These are phyloP conservation scores for Phoenix roebelenii DNA, from an alignment of 176 grass and related monocot genomes.

Conservation along the genomic window DNA sequence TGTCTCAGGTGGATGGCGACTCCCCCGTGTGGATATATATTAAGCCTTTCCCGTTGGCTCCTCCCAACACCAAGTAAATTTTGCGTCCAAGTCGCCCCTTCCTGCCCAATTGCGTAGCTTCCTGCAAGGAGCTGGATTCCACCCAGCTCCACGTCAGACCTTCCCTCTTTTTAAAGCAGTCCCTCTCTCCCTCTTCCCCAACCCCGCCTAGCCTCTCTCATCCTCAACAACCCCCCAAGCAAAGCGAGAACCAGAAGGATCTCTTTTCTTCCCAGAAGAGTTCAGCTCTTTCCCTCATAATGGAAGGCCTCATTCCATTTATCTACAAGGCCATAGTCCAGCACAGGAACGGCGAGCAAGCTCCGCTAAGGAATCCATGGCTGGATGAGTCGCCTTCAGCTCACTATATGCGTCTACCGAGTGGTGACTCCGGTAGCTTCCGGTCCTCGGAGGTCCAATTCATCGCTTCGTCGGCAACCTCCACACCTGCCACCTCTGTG, in stretches of 20 bases:
- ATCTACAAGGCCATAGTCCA: constrained; percentile 66
- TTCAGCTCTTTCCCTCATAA: not conserved
- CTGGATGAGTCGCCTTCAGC: not conserved
- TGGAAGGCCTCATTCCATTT: constrained; percentile 54
- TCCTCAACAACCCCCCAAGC: no score
- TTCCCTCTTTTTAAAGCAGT: constrained; percentile 48
- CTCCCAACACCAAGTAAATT: constrained; percentile 36
- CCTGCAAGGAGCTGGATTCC: constrained; percentile 15
- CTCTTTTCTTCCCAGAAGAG: not conserved
- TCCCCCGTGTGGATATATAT: constrained; percentile 7
- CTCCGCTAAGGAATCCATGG: not conserved
- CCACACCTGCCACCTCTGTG: not conserved
- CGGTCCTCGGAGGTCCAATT: constrained; percentile 10
- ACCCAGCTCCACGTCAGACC: constrained; percentile 18
- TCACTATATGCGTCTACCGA: not conserved
- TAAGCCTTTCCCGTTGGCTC: constrained; percentile 5
- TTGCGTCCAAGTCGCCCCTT: constrained; percentile 42
- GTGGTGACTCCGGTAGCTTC: not conserved
- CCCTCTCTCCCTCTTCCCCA: not conserved
- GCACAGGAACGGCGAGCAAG: constrained; percentile 23
- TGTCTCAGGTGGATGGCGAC: constrained; percentile 11
- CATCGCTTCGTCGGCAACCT: constrained; percentile 16
- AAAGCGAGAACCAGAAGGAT: no score
- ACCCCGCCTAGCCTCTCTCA: not conserved
- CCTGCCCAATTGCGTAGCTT: not conserved